Conservation (phyloP, 768 basidiomycete species). For the Sarcodon aspratus region DNA sequence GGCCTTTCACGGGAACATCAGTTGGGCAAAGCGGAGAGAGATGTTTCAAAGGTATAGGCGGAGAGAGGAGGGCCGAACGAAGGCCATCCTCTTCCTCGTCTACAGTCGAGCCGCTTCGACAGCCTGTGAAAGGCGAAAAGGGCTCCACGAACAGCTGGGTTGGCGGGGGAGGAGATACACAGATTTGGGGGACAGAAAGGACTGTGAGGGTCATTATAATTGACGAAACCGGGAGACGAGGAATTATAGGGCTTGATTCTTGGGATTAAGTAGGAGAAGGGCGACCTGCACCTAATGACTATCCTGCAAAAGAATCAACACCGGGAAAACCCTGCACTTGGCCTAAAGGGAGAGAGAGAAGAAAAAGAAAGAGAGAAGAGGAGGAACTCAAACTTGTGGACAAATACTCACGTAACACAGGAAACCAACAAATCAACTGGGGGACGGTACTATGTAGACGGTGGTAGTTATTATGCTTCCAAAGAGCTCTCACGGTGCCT, state of each 20-base stretch:
- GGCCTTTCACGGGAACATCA: constrained; percentile 23
- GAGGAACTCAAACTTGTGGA: constrained; percentile 9
- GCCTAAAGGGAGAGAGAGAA: neutral
- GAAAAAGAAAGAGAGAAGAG: constrained; percentile 21
- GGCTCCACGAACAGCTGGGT: constrained; percentile 39
- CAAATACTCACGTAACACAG: too few relatives aligned
- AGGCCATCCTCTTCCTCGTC: constrained; percentile 35
- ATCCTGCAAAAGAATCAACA: neutral
- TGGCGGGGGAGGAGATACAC: constrained; percentile 58
- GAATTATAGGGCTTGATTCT: neutral
- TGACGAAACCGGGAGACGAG: constrained; percentile 28
- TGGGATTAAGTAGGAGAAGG: constrained; percentile 1
- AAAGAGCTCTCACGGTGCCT: too few relatives aligned
- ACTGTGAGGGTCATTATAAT: constrained; percentile 2
- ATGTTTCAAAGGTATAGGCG: constrained; percentile 34
- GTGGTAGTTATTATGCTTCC: too few relatives aligned
- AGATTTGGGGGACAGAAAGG: constrained; percentile 45
- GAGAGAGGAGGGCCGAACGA: constrained; percentile 46
- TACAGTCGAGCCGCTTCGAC: neutral
- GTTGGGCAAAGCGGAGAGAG: constrained; percentile 39
- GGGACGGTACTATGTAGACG: too few relatives aligned
- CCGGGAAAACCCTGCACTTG: neutral
- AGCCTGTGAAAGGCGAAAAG: constrained; percentile 42
- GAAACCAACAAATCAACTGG: too few relatives aligned
- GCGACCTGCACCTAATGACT: constrained; percentile 11